phyloP scores from a whole-genome alignment of 2,329 filamentous ascomycete species.

The Calonectria pteridis region DNA sequence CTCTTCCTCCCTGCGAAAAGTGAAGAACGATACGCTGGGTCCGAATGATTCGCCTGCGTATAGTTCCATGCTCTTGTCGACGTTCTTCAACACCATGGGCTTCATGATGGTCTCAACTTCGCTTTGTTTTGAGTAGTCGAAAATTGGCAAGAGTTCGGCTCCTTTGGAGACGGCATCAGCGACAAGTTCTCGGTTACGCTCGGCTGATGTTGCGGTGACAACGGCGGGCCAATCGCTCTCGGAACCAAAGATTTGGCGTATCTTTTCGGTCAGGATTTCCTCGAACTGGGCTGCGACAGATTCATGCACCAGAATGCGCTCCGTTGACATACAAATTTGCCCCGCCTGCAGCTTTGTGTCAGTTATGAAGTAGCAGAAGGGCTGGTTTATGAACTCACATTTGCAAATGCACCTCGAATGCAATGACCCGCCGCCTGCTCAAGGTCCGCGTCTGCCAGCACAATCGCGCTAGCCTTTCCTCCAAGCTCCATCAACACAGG shows the following conservation, averaged over 20 bases:
- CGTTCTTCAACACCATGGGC: slow-evolving; percentile 12
- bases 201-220: slow-evolving; percentile 17
- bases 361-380: not conserved
- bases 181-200: slow-evolving; percentile 20
- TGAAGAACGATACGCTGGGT: slow-evolving; percentile 24
- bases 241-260: slow-evolving; percentile 13
- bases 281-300: slow-evolving; percentile 19
- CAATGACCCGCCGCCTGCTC: slow-evolving; percentile 76
- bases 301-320: slow-evolving; percentile 26
- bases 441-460: slow-evolving; percentile 84
- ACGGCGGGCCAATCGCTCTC: slow-evolving; percentile 11
- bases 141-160: slow-evolving; percentile 15
- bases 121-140: not conserved
- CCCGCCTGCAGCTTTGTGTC: slow-evolving; percentile 55
- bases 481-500: slow-evolving; percentile 84
- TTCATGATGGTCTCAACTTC: slow-evolving; percentile 19
- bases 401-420: slow-evolving; percentile 48
- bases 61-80: slow-evolving; percentile 15
- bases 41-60: slow-evolving; percentile 27
- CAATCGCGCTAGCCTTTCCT: slow-evolving; percentile 82
- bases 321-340: slow-evolving; percentile 86
- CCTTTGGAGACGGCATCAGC: slow-evolving; percentile 22
- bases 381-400: slow-evolving; percentile 15
- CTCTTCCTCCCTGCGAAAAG: slow-evolving; percentile 53
- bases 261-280: slow-evolving; percentile 3